phyloP scores from a whole-genome alignment of 2,329 filamentous ascomycete genomes.

The Claviceps arundinis region DNA sequence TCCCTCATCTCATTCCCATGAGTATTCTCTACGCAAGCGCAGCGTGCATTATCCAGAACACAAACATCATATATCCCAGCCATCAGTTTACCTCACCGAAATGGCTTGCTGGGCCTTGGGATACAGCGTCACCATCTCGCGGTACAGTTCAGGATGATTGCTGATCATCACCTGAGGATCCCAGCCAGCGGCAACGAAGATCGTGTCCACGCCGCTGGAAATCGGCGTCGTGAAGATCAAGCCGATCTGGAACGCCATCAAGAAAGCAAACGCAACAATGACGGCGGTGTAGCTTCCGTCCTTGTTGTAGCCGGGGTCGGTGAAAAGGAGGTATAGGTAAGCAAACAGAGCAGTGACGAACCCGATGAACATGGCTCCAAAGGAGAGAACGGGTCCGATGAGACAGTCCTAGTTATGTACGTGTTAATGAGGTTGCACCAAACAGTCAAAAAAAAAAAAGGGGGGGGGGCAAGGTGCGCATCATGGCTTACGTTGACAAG shows the following conservation, averaged over 20 bases:
- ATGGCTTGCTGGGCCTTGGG: slow-evolving; percentile 72
- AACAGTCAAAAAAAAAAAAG: not conserved
- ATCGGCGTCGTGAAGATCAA: slow-evolving; percentile 84
- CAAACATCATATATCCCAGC: not conserved
- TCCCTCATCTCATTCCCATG: not conserved
- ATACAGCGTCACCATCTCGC: slow-evolving; percentile 67
- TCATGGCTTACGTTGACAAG: slow-evolving; percentile 50
- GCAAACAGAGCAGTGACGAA: slow-evolving; percentile 71
- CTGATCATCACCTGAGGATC: slow-evolving; percentile 61
- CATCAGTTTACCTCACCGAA: slow-evolving; percentile 16
- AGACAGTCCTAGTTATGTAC: slow-evolving; percentile 49
- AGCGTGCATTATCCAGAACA: not conserved
- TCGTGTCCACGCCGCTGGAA: slow-evolving; percentile 77
- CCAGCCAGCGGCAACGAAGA: slow-evolving; percentile 69
- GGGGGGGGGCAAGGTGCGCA: no score
- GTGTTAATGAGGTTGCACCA: slow-evolving; percentile 7
- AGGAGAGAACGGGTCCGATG: slow-evolving; percentile 58
- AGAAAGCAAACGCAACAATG: slow-evolving; percentile 71
- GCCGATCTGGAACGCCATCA: slow-evolving; percentile 81
- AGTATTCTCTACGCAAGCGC: not conserved
- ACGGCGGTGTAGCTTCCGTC: slow-evolving; percentile 58
- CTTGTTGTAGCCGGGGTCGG: slow-evolving; percentile 63
- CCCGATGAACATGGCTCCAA: slow-evolving; percentile 71
- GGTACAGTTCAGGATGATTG: slow-evolving; percentile 72
- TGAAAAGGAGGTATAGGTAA: slow-evolving; percentile 79